Base-by-base conservation (phyloP, 805 yeast genomes). In the Komagataella populi region DNA sequence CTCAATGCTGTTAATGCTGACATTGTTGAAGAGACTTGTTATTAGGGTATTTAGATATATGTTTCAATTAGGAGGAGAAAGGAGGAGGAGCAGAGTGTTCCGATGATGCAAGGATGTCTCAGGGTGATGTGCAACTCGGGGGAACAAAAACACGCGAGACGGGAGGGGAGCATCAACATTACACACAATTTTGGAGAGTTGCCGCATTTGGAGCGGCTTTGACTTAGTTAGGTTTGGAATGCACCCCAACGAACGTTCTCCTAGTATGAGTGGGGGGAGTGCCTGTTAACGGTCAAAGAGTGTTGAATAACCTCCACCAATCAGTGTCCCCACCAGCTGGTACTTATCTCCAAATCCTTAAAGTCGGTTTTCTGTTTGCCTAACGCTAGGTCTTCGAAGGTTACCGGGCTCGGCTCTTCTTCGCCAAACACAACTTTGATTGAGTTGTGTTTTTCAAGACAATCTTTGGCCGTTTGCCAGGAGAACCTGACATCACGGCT, bases 391-490 rank as follows among this genome's bases (percentile, higher is more conserved):
- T 22, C 47, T 8, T 48, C 51, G 47, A 59, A 58, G 22, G 68
- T 70, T 22, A 60, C 61, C 43, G 56, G 59, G 14, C 61, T 60
- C 23, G 70, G 62, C 2, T 66, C 62, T 49, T 73, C 76, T 23
- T 74, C 80, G 50, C 76, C 80, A 81, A 91, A 88, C 17, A 76
- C 73, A 51, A 88, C 78, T 1, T 70, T 70, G 0, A 74, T 67
- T 3, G 78, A 80, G 0, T 74, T 74, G 47, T 73, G 69, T 45
- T 72, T 76, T 10, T 71, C 72, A 45, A 91, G 65, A 44, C 86
- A 71, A 55, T 87, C 95, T 56, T 78, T 80, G 1, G 96, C 80
- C 0, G 99, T 93, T 59, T 87, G 93, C 99, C 99, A 93, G 44
- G 95, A 87, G 60, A 83, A 93, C 49, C 99, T 69, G 6, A 83